Base-by-base conservation (phyloP, 2,329 filamentous ascomycete species). In the Stachybotrys elegans region DNA sequence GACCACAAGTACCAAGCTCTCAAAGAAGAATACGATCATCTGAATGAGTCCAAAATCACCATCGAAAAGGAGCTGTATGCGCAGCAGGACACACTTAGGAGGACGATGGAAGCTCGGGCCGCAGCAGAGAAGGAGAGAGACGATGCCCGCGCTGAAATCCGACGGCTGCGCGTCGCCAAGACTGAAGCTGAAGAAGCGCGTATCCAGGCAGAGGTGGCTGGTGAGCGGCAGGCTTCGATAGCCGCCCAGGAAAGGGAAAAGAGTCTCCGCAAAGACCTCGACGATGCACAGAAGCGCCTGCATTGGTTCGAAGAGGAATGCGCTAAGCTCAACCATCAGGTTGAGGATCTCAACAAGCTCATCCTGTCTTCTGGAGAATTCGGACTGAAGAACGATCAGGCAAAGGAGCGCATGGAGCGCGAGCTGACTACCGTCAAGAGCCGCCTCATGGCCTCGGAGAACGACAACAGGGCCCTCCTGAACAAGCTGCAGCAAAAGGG, bases 401-500 rank as follows among this genome's bases (percentile, higher is more conserved):
- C 91, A 51, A 97, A 97, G 63, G 90, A 96, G 61, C 84, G 93
- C 27, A 75, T 96, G 36, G 91, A 97, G 63, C 81, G 90, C 19
- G 93, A 98, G 61, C 76, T 97, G 6, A 84, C 88, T 19, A 96
- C 92, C 1, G 80, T 96, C 53, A 95, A 93, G 63, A 91, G 91
- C 48, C 84, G 92, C 19, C 73, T 98, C 32, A 78, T 85, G 7
- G 93, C 92, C 20, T 97, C 92, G 0, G 92, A 98, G 62, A 96
- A 97, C 56, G 92, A 97, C 67, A 97, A 97, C 57, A 84, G 89
- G 42, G 85, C 90, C 5, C 72, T 98, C n/a, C 76, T 97, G 52
- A 97, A 96, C 70, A 97, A 97, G 66, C 76, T 98, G 16, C 92
- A 97, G 58, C 92, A 97, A 58, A 97, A 97, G 71, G 93, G 94